phyloP scores from a whole-genome alignment of 179 eudicot genomes.

The Monotropa hypopitys region DNA sequence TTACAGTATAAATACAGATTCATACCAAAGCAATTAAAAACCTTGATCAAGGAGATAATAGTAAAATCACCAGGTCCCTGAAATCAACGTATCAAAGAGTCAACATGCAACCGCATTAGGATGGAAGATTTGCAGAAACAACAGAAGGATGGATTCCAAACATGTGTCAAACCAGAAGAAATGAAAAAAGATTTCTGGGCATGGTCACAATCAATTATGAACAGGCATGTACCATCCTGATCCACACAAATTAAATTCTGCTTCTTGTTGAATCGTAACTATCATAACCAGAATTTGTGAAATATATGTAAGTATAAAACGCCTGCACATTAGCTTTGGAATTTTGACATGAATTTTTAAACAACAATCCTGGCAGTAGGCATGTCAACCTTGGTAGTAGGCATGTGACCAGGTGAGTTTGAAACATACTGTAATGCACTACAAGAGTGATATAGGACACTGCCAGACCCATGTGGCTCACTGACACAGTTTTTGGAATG shows the following conservation, averaged over 20 bases:
- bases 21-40: constrained; percentile 11
- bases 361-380: neutral
- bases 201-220: neutral
- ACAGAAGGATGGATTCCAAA: neutral
- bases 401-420: neutral
- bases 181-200: neutral
- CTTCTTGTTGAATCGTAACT: neutral
- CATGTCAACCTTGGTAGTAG: too few species aligned
- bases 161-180: neutral
- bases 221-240: neutral
- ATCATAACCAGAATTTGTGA: neutral
- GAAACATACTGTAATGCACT: neutral
- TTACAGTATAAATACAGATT: neutral
- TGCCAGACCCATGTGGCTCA: neutral
- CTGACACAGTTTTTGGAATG: neutral
- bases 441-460: neutral
- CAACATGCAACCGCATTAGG: neutral
- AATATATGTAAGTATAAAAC: neutral
- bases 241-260: neutral
- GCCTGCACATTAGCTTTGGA: neutral
- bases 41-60: constrained; percentile 32
- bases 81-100: neutral
- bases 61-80: constrained; percentile 39
- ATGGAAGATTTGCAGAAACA: neutral
- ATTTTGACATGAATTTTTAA: neutral